Evolutionary conservation across 768 basidiomycete species (phyloP).

Genomic region (Mycena sanguinolenta): DNA sequence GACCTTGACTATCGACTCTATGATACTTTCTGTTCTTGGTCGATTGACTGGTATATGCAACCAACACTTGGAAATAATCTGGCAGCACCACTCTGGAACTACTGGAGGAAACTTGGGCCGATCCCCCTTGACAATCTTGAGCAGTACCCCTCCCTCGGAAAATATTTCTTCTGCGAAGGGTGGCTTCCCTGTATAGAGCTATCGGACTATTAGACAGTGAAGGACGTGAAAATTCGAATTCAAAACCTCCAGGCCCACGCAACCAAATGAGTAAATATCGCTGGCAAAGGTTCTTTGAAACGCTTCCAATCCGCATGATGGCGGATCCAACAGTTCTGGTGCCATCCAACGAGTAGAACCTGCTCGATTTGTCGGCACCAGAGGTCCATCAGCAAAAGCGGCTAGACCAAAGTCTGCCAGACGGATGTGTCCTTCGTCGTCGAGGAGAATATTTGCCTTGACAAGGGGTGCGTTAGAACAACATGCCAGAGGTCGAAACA

Average conservation of each 20-base stretch:
- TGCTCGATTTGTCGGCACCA: too few relatives aligned
- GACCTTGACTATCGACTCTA: constrained; percentile 15
- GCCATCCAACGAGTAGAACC: too few relatives aligned
- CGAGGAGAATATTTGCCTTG: too few relatives aligned
- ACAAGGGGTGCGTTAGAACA: constrained; percentile 42
- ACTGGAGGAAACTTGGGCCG: constrained; percentile 2
- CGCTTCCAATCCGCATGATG: too few relatives aligned
- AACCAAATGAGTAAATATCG: constrained; percentile 33
- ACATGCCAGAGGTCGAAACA: too few relatives aligned
- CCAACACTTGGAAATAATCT: constrained; percentile 11
- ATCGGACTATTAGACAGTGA: neutral
- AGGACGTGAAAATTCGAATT: neutral
- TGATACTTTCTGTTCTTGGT: constrained; percentile 4
- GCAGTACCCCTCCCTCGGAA: constrained; percentile 14
- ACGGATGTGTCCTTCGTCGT: constrained; percentile 26
- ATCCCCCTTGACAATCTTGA: constrained; percentile 11
- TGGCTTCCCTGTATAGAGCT: constrained; percentile 26
- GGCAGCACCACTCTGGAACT: constrained; percentile 8
- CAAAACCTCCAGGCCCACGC: constrained; percentile 36
- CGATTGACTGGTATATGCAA: constrained; percentile 7
- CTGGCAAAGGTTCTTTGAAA: too few relatives aligned
- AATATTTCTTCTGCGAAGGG: constrained; percentile 16
- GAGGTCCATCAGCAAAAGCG: constrained; percentile 26
- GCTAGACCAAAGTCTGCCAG: constrained; percentile 40
- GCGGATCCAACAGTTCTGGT: too few relatives aligned